Percentiles rank a stretch among this genome's conserved stretches.
These are phyloP conservation scores for Dactylis glomerata DNA, from an alignment of 176 grass and related monocot genomes.

Conservation along the genomic window DNA sequence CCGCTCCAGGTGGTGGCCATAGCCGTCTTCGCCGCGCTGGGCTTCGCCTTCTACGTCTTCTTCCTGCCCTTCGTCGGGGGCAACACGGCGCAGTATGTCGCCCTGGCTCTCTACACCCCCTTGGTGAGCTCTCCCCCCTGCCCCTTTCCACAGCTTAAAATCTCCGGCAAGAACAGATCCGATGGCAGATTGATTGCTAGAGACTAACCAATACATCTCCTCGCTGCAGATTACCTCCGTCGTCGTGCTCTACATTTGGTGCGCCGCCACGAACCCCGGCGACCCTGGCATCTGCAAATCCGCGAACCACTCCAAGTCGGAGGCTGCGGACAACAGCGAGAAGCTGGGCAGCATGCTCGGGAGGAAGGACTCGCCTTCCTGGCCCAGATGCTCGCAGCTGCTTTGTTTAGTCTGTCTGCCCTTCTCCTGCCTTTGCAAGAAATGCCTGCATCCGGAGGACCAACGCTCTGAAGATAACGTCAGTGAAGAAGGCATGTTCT, in stretches of 20 bases:
- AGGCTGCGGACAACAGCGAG: slow-evolving; percentile 41
- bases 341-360: slow-evolving; percentile 45
- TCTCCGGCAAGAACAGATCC: slow-evolving; percentile 17
- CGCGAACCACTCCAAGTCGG: slow-evolving; percentile 44
- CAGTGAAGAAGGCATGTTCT: slow-evolving; percentile 92
- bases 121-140: slow-evolving; percentile 45
- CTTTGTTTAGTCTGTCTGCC: slow-evolving; percentile 53
- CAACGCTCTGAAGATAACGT: slow-evolving; percentile 60
- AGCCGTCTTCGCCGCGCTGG: slow-evolving; percentile 86
- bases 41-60: slow-evolving; percentile 98
- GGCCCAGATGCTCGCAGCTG: slow-evolving; percentile 33
- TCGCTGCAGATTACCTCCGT: slow-evolving; percentile 68
- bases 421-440: slow-evolving; percentile 46
- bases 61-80: slow-evolving; percentile 87
- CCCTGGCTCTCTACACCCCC: slow-evolving; percentile 83
- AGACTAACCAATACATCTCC: neutral
- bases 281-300: slow-evolving; percentile 86
- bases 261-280: slow-evolving; percentile 84
- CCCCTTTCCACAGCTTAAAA: neutral
- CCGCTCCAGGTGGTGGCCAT: slow-evolving; percentile 98
- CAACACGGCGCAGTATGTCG: slow-evolving; percentile 53
- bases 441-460: slow-evolving; percentile 37
- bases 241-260: slow-evolving; percentile 76
- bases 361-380: slow-evolving; percentile 47
- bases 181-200: neutral